Percentiles rank a stretch among this genome's conserved stretches.
Evolutionary conservation across 2,329 filamentous ascomycete species (phyloP).

Genomic region (Fusarium temperatum): DNA sequence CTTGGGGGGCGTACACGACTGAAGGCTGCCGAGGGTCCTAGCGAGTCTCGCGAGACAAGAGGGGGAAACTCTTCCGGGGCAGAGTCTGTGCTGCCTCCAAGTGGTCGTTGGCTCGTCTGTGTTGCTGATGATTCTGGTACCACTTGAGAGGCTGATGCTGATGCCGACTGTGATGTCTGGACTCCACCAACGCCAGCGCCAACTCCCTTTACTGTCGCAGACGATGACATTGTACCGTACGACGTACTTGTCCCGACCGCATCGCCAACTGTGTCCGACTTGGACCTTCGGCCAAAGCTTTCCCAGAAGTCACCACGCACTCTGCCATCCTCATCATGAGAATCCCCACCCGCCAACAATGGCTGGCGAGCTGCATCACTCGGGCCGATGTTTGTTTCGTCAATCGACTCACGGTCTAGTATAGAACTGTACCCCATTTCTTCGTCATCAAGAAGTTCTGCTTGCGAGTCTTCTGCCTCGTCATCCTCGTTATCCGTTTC

Average conservation of each 20-base stretch:
- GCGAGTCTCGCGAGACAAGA: constrained; percentile 25
- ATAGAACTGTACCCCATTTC: constrained; percentile 38
- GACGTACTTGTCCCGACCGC: constrained; percentile 36
- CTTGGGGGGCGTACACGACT: constrained; percentile 39
- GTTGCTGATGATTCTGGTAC: constrained; percentile 11
- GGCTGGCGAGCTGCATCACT: constrained; percentile 32
- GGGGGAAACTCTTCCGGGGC: constrained; percentile 38
- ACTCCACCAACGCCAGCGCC: constrained; percentile 6
- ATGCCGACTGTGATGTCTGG: constrained; percentile 6
- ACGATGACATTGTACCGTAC: constrained; percentile 48
- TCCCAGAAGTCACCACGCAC: constrained; percentile 27
- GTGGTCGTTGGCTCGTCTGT: not conserved
- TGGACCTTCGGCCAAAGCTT: constrained; percentile 22
- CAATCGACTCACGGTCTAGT: constrained; percentile 42
- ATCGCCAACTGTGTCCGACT: constrained; percentile 7
- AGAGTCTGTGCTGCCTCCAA: not conserved
- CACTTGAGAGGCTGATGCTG: constrained; percentile 10
- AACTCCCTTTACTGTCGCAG: constrained; percentile 32
- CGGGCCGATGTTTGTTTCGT: constrained; percentile 37
- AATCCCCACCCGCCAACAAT: constrained; percentile 27
- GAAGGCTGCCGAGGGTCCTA: constrained; percentile 1
- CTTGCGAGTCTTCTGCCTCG: constrained; percentile 46
- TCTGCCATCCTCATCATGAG: constrained; percentile 9
- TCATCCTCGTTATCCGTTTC: constrained; percentile 46
- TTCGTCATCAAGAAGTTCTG: constrained; percentile 44